Evolutionary conservation across 2,329 filamentous ascomycete species (phyloP).

Genomic region (Colletotrichum tamarilloi): DNA sequence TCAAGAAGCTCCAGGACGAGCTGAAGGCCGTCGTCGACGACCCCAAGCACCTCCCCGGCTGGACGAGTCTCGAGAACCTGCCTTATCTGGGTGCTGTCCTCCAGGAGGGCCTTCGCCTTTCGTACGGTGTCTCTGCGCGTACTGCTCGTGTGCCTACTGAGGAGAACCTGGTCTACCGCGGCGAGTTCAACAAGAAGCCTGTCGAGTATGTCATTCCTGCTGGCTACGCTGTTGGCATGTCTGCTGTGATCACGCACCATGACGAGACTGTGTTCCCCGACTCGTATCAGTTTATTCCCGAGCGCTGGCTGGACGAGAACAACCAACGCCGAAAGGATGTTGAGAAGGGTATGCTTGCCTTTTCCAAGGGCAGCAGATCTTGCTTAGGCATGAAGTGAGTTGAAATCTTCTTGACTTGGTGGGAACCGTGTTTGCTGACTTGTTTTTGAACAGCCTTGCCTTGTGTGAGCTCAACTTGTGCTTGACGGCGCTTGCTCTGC

Average conservation of each 20-base stretch:
- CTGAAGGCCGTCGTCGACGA: conserved; percentile 42
- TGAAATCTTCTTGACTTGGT: background rate
- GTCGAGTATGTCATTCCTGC: conserved; percentile 47
- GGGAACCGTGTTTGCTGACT: conserved; percentile 20
- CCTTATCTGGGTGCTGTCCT: conserved; percentile 52
- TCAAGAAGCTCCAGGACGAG: conserved; percentile 44
- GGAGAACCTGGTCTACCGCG: conserved; percentile 45
- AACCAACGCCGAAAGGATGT: conserved; percentile 43
- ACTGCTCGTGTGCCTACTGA: conserved; percentile 42
- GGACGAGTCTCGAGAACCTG: conserved; percentile 47
- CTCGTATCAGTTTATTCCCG: conserved; percentile 50
- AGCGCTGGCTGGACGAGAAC: conserved; percentile 52
- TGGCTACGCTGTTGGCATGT: conserved; percentile 52
- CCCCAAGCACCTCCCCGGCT: conserved; percentile 40
- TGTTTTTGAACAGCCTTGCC: conserved; percentile 36
- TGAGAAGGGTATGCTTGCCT: conserved; percentile 52
- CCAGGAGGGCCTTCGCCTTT: conserved; percentile 50
- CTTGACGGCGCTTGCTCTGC: conserved; percentile 37
- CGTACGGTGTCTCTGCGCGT: conserved; percentile 43
- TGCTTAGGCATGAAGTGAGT: conserved; percentile 54
- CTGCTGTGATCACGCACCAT: conserved; percentile 50
- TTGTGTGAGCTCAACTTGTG: conserved; percentile 41
- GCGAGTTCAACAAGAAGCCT: conserved; percentile 38
- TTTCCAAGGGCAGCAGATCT: conserved; percentile 53
- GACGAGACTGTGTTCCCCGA: conserved; percentile 51